Evolutionary conservation across 768 basidiomycete species (phyloP).

Genomic region (Serendipita indica): DNA sequence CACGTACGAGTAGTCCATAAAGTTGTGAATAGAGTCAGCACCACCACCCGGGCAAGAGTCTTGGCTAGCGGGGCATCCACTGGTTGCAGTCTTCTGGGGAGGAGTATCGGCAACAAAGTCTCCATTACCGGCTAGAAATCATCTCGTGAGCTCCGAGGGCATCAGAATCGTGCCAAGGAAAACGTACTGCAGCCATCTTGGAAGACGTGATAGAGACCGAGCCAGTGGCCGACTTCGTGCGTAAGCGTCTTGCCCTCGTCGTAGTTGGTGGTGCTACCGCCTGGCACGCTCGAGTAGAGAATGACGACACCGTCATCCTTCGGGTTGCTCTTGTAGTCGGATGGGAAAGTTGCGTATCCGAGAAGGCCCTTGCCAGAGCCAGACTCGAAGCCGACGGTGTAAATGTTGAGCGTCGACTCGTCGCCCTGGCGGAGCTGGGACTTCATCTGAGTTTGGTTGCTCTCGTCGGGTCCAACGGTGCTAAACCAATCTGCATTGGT

Average conservation of each 20-base stretch:
- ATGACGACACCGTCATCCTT: constrained; percentile 35
- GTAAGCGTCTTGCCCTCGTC: constrained; percentile 32
- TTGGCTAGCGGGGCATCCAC: constrained; percentile 24
- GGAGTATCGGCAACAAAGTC: constrained; percentile 17
- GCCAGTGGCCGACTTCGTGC: constrained; percentile 49
- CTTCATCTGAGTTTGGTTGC: constrained; percentile 36
- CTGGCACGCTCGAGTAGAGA: constrained; percentile 24
- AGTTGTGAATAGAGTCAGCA: constrained; percentile 16
- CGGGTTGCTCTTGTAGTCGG: constrained; percentile 26
- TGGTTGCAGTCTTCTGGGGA: constrained; percentile 18
- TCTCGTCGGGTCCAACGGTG: constrained; percentile 24
- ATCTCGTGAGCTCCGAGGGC: no score
- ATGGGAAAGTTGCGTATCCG: constrained; percentile 42
- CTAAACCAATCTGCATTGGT: constrained; percentile 36
- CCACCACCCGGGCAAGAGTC: constrained; percentile 23
- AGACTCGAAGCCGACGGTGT: constrained; percentile 29
- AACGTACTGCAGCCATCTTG: constrained; percentile 12
- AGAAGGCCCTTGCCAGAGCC: constrained; percentile 32
- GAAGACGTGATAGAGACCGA: constrained; percentile 46
- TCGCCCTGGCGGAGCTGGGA: constrained; percentile 29
- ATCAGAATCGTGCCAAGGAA: no score
- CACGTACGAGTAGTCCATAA: constrained; percentile 13
- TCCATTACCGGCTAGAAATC: constrained; percentile 14
- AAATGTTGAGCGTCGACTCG: constrained; percentile 32
- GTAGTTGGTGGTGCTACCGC: constrained; percentile 29